Percentiles rank a stretch among this genome's conserved stretches.
Evolutionary conservation across 78 protist species (phyloP).

Genomic region (Protostelium mycophagum): DNA sequence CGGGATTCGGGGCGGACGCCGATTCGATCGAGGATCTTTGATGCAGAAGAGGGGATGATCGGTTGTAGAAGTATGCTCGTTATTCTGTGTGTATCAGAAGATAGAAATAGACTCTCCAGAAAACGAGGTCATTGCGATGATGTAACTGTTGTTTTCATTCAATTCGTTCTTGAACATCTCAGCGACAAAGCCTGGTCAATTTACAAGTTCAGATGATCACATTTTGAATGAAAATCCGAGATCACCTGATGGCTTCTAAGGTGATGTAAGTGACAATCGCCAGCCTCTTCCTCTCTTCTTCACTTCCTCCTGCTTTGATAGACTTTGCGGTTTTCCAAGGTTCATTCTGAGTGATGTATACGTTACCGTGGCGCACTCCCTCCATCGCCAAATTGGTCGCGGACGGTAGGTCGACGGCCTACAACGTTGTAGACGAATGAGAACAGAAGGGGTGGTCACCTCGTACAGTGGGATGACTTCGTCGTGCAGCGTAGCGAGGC

Average conservation of each 20-base stretch:
- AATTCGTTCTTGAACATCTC: too few relatives aligned
- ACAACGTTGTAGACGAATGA: neutral
- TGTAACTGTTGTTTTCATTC: too few relatives aligned
- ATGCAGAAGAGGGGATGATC: constrained; percentile 28
- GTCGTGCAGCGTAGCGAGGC: neutral
- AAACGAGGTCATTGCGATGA: too few relatives aligned
- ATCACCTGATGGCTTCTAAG: constrained; percentile 25
- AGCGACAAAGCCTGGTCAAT: too few relatives aligned
- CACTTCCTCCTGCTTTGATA: constrained; percentile 9
- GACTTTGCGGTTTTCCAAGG: constrained; percentile 63
- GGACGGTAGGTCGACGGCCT: constrained; percentile 19
- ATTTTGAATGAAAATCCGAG: neutral
- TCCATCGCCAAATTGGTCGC: constrained; percentile 27
- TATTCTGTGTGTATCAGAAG: neutral
- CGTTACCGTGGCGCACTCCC: constrained; percentile 15
- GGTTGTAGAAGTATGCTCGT: constrained; percentile 21
- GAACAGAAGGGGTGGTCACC: neutral
- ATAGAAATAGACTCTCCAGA: too few relatives aligned
- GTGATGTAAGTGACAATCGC: constrained; percentile 13
- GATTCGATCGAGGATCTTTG: constrained; percentile 18
- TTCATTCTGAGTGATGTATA: constrained; percentile 5
- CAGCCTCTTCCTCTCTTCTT: constrained; percentile 3
- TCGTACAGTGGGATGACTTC: neutral
- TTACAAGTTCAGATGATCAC: too few relatives aligned
- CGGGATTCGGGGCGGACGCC: neutral